phyloP scores from a whole-genome alignment of 2,329 filamentous ascomycete genomes.

The Juglanconis oblonga region DNA sequence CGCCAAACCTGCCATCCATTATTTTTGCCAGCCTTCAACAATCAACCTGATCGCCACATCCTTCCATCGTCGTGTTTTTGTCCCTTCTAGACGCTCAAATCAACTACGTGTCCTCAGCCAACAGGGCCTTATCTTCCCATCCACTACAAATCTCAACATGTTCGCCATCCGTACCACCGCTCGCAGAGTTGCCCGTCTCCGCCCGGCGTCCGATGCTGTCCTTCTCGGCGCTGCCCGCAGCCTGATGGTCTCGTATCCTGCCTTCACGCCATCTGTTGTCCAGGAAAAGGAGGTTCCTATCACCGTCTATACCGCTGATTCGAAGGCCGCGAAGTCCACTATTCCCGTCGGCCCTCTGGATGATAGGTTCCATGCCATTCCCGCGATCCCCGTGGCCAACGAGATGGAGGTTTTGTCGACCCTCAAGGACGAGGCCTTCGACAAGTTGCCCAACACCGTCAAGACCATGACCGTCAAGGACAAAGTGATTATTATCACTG shows the following conservation, averaged over 20 bases:
- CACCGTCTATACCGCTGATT: constrained; percentile 48
- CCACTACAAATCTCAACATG: no score
- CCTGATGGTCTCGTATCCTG: constrained; percentile 35
- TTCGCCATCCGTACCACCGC: no score
- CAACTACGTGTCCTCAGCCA: no score
- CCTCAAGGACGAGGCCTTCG: constrained; percentile 51
- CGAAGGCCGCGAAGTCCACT: constrained; percentile 41
- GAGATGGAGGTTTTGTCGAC: constrained; percentile 50
- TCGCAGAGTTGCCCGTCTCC: no score
- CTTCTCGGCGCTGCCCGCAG: constrained; percentile 23
- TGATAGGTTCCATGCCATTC: constrained; percentile 37
- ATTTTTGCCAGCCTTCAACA: no score
- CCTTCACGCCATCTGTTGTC: constrained; percentile 49
- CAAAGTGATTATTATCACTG: constrained; percentile 72
- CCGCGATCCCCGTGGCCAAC: constrained; percentile 37
- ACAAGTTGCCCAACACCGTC: constrained; percentile 61
- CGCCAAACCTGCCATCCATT: no score
- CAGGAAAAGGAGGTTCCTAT: constrained; percentile 57
- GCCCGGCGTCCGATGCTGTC: no score
- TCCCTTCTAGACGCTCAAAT: no score
- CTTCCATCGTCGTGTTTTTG: no score
- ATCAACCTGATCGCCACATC: no score
- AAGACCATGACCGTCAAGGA: constrained; percentile 66
- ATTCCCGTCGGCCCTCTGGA: constrained; percentile 43
- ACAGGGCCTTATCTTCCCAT: no score